A percentile compares a stretch with the other conserved stretches of the same genome.
These are phyloP conservation scores for Suillus weaverae DNA, from an alignment of 768 basidiomycete genomes.

Conservation along the genomic window DNA sequence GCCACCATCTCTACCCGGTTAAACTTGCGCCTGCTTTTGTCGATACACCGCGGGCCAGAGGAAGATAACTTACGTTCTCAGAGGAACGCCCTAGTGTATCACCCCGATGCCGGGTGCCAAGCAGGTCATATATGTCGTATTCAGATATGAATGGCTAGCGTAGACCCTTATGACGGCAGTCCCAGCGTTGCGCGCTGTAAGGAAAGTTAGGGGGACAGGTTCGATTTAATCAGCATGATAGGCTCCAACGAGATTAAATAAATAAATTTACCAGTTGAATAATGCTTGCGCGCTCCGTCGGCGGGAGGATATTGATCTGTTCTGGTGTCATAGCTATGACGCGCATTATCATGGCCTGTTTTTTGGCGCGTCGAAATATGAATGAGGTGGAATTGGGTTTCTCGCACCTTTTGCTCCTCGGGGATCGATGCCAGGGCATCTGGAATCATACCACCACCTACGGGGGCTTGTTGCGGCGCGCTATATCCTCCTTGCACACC, in stretches of 20 bases:
- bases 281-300: conserved; percentile 71
- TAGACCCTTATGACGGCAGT: conserved; percentile 25
- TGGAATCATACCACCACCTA: conserved; percentile 33
- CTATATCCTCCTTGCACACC: conserved; percentile 17
- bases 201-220: conserved; percentile 15
- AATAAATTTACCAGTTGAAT: conserved; percentile 69
- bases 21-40: not conserved
- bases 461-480: conserved; percentile 17
- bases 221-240: conserved; percentile 29
- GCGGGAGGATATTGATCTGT: conserved; percentile 75
- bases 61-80: not conserved
- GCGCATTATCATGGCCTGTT: conserved; percentile 71
- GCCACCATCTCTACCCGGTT: not conserved
- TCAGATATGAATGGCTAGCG: not conserved
- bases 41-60: not conserved
- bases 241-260: conserved; percentile 11
- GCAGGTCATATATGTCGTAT: not conserved
- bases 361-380: not conserved
- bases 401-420: conserved; percentile 60
- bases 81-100: not conserved
- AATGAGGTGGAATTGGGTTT: too few species aligned
- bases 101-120: not conserved
- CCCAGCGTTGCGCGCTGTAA: conserved; percentile 33
- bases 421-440: conserved; percentile 60
- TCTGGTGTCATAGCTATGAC: conserved; percentile 83